These are phyloP conservation scores for Uronychia setigera DNA, from an alignment of 73 alveolate genomes.

Conservation along the genomic window DNA sequence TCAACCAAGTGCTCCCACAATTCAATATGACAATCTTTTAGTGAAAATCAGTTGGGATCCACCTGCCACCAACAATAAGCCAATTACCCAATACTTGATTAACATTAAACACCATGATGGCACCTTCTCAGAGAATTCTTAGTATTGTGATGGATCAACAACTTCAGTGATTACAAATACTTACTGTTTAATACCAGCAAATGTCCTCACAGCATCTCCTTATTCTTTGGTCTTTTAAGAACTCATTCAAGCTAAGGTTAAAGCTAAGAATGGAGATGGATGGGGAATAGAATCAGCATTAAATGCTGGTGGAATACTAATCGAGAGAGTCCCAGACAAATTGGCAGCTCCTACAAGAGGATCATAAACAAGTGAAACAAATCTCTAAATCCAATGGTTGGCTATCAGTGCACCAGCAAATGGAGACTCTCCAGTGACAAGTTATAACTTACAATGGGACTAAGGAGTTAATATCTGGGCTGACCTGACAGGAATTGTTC, in stretches of 20 bases:
- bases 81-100: constrained; percentile 28
- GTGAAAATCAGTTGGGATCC: constrained; percentile 37
- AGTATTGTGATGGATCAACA: constrained; percentile 45
- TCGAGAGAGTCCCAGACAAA: constrained; percentile 41
- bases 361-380: constrained; percentile 11
- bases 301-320: constrained; percentile 18
- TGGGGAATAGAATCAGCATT: constrained; percentile 36
- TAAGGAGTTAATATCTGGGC: constrained; percentile 26
- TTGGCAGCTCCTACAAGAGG: constrained; percentile 42
- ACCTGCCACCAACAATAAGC: constrained; percentile 23
- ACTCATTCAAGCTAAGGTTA: constrained; percentile 32
- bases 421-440: constrained; percentile 18
- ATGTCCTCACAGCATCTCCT: constrained; percentile 21
- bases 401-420: constrained; percentile 8
- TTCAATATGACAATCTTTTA: constrained; percentile 13
- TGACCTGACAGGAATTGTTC: constrained; percentile 16
- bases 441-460: constrained; percentile 40
- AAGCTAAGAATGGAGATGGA: constrained; percentile 28
- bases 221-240: constrained; percentile 30
- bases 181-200: constrained; percentile 35
- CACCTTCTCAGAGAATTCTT: background rate
- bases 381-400: constrained; percentile 30
- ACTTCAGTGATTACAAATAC: constrained; percentile 15
- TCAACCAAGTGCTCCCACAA: constrained; percentile 43
- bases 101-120: constrained; percentile 10